Conservation (phyloP, 2,329 filamentous ascomycete species). For the Aspergillus sergii region DNA sequence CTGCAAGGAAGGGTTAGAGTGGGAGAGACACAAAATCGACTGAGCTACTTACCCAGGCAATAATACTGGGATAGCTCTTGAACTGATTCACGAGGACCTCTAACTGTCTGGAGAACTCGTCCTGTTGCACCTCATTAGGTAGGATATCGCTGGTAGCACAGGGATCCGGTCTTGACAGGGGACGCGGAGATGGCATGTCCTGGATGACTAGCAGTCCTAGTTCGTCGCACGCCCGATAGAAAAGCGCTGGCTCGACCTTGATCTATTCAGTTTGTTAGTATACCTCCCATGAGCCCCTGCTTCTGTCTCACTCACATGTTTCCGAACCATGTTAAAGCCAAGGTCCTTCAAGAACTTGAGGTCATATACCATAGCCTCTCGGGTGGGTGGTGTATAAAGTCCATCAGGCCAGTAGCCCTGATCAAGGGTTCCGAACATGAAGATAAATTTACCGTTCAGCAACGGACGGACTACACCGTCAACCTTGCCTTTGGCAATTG, state of each 20-base stretch:
- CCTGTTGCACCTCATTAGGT: conserved; percentile 55
- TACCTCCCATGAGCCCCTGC: neutral
- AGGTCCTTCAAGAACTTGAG: conserved; percentile 64
- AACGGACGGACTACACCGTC: conserved; percentile 63
- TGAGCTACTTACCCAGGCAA: conserved; percentile 57
- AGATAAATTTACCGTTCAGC: conserved; percentile 69
- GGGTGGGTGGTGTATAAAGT: conserved; percentile 64
- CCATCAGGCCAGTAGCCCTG: conserved; percentile 75
- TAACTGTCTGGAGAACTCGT: conserved; percentile 67
- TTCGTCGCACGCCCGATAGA: conserved; percentile 68
- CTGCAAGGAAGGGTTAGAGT: conserved; percentile 30
- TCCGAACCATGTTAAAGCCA: conserved; percentile 71
- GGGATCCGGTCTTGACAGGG: conserved; percentile 34
- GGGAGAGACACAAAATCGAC: neutral
- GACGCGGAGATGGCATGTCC: conserved; percentile 67
- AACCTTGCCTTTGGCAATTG: conserved; percentile 59
- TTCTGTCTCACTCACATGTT: conserved; percentile 57
- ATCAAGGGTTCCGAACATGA: conserved; percentile 69
- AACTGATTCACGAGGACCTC: conserved; percentile 64
- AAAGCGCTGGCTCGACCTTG: conserved; percentile 68
- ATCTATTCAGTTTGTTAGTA: conserved; percentile 45
- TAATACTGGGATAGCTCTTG: conserved; percentile 66
- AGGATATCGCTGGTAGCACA: conserved; percentile 28
- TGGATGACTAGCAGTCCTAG: conserved; percentile 69
- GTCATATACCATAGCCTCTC: conserved; percentile 70